Conservation (phyloP, 805 yeast genomes). For the Zygosaccharomyces rouxii region DNA sequence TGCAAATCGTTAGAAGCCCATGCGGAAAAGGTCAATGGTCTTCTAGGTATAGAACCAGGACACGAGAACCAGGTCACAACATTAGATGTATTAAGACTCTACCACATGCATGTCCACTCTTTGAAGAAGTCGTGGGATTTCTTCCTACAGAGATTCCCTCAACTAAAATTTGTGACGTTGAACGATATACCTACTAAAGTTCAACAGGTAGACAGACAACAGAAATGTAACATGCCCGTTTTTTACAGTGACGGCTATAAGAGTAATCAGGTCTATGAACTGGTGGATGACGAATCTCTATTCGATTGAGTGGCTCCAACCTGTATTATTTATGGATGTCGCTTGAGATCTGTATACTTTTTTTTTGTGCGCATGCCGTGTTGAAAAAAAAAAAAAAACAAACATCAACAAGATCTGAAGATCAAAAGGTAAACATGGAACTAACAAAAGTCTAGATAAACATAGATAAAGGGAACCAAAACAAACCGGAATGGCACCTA, state of each 20-base stretch:
- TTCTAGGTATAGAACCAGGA: conserved; percentile 16
- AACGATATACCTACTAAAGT: conserved; percentile 36
- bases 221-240: conserved; percentile 29
- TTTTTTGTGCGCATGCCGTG: background rate
- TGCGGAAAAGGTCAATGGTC: conserved; percentile 26
- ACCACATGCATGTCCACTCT: conserved; percentile 35
- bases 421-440: background rate
- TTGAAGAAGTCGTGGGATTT: conserved; percentile 33
- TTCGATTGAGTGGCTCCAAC: conserved; percentile 15
- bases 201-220: conserved; percentile 24
- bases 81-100: conserved; percentile 31
- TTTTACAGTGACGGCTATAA: conserved; percentile 23
- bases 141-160: conserved; percentile 29
- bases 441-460: background rate
- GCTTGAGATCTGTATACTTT: background rate
- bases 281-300: conserved; percentile 29
- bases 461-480: background rate
- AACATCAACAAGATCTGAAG: background rate
- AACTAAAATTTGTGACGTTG: conserved; percentile 31
- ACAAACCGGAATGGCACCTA: conserved; percentile 2
- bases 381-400: background rate
- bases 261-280: conserved; percentile 31
- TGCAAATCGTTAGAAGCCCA: conserved; percentile 29
- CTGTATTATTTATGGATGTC: background rate
- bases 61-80: conserved; percentile 10